Percentiles rank a stretch among this genome's conserved stretches.
Conservation (phyloP, 2,329 filamentous ascomycete species). For the Clarireedia paspali region DNA sequence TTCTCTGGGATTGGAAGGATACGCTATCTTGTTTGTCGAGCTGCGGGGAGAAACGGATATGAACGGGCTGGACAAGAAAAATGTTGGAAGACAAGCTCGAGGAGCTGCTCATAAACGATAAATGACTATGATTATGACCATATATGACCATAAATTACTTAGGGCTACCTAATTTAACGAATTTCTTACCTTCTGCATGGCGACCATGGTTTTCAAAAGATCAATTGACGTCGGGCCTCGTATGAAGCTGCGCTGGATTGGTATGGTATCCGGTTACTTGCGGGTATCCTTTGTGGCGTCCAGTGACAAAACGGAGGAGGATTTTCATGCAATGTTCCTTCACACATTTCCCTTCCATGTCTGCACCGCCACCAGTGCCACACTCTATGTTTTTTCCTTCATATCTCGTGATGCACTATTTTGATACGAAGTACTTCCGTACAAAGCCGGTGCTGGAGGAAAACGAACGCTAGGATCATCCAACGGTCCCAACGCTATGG, state of each 20-base stretch:
- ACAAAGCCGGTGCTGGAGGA: background rate
- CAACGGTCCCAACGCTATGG: background rate
- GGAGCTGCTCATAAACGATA: background rate
- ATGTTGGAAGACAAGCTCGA: too few species aligned
- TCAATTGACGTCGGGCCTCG: background rate
- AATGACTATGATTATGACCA: background rate
- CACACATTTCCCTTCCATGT: background rate
- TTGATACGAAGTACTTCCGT: background rate
- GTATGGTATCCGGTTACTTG: background rate
- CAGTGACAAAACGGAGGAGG: background rate
- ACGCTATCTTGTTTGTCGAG: background rate
- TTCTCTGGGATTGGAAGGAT: background rate
- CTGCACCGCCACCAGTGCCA: constrained; percentile 1
- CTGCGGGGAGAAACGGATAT: background rate
- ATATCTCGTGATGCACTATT: constrained; percentile 15
- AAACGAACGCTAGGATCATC: background rate
- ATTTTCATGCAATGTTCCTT: background rate
- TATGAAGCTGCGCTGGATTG: background rate
- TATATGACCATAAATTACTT: background rate
- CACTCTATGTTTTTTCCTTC: constrained; percentile 9
- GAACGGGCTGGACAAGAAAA: background rate
- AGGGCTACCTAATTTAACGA: constrained; percentile 6
- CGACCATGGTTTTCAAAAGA: background rate
- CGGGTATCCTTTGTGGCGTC: too few species aligned
- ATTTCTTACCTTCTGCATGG: background rate